A percentile compares a stretch with the other conserved stretches of the same genome.
Evolutionary conservation across 495 filamentous ascomycete species (phyloP).

Genomic region (Lasiosphaeriaceae sp.): DNA sequence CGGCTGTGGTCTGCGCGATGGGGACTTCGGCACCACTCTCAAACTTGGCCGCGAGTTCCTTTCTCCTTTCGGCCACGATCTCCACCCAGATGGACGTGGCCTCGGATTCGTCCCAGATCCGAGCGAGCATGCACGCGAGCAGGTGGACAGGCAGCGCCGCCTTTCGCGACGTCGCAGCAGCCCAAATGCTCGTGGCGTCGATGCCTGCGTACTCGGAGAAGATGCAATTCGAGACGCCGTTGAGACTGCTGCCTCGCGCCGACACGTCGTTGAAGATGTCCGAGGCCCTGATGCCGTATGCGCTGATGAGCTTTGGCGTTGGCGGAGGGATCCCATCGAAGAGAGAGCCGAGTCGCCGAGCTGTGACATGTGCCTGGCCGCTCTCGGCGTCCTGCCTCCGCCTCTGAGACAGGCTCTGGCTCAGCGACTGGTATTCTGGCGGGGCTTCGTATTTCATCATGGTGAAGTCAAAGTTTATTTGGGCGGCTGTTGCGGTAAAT

Average conservation of each 20-base stretch:
- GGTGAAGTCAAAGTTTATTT: constrained; percentile 36
- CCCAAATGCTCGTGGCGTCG: constrained; percentile 9
- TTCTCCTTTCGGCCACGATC: constrained; percentile 14
- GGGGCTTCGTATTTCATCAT: constrained; percentile 31
- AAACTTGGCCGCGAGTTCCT: constrained; percentile 2
- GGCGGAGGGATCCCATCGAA: constrained; percentile 27
- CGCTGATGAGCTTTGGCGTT: constrained; percentile 30
- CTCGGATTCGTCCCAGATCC: constrained; percentile 26
- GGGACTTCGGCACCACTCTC: constrained; percentile 2
- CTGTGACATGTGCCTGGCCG: constrained; percentile 27
- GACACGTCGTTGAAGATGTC: constrained; percentile 28
- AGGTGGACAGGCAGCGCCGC: constrained; percentile 13
- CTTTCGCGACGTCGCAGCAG: not conserved
- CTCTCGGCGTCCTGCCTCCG: constrained; percentile 25
- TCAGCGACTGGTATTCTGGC: constrained; percentile 25
- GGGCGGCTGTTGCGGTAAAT: constrained; percentile 24
- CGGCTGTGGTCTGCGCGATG: not conserved
- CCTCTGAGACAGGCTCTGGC: constrained; percentile 14
- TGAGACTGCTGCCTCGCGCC: constrained; percentile 1
- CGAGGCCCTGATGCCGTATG: constrained; percentile 37
- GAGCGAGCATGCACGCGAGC: constrained; percentile 38
- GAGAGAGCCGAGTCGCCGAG: constrained; percentile 27
- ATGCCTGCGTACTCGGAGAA: constrained; percentile 5
- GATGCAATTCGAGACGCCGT: not conserved
- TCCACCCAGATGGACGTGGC: constrained; percentile 36